phyloP scores from a whole-genome alignment of 306 rosid species.

The Casuarina equisetifolia region DNA sequence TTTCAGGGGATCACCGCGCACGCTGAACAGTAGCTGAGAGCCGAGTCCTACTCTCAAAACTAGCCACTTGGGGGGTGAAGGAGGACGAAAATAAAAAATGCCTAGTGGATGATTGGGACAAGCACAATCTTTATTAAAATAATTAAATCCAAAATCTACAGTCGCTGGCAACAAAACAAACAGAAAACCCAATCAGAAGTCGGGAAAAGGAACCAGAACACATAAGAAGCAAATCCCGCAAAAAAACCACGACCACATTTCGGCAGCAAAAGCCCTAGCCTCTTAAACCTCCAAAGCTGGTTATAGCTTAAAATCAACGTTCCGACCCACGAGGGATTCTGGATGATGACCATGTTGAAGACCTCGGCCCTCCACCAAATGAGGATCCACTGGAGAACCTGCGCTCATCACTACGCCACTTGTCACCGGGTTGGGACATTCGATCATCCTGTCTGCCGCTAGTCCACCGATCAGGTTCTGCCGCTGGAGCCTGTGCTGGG shows the following conservation, averaged over 20 bases:
- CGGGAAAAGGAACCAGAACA: not conserved
- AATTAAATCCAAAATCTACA: no score
- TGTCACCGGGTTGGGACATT: conserved; percentile 33
- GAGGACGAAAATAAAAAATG: not conserved
- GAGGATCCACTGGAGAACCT: conserved; percentile 39
- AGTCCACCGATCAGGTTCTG: conserved; percentile 68
- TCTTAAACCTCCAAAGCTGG: not conserved
- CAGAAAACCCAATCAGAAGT: not conserved
- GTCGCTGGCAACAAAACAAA: not conserved
- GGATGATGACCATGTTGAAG: conserved; percentile 76
- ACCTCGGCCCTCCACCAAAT: conserved; percentile 48
- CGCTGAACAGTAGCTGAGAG: not conserved
- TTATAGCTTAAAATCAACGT: conserved; percentile 33
- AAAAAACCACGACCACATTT: not conserved
- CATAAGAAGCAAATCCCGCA: not conserved
- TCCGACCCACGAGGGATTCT: conserved; percentile 41
- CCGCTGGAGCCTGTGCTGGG: conserved; percentile 41
- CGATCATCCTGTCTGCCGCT: conserved; percentile 29
- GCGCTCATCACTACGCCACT: conserved; percentile 76
- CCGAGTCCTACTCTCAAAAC: not conserved
- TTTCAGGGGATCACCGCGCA: not conserved
- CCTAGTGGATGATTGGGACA: not conserved
- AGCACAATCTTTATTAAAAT: not conserved
- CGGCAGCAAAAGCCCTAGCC: not conserved
- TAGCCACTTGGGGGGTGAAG: not conserved